Evolutionary conservation across 2,329 filamentous ascomycete genomes (phyloP).

Genomic region (Thielaviopsis euricoi): DNA sequence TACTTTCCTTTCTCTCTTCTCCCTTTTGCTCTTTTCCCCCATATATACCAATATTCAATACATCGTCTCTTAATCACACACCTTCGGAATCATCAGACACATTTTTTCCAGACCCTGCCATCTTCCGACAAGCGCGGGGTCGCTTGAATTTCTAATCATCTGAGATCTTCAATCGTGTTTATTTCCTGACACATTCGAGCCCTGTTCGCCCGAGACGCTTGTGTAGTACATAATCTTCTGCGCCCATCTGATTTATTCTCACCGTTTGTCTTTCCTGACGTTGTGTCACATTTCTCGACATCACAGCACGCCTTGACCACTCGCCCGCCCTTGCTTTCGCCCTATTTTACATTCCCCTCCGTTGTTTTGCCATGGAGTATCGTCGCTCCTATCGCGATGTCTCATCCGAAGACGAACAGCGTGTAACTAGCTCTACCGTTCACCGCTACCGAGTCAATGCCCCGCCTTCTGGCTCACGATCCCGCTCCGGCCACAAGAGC

Average conservation of each 20-base stretch:
- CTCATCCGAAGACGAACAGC: constrained; percentile 28
- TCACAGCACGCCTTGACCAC: neutral
- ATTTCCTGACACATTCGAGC: neutral
- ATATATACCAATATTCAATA: no score
- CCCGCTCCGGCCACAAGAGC: neutral
- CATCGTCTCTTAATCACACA: no score
- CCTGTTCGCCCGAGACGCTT: neutral
- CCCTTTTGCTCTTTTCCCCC: neutral
- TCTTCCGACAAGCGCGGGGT: neutral
- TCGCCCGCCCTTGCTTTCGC: neutral
- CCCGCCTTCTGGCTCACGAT: constrained; percentile 20
- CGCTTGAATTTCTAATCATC: neutral
- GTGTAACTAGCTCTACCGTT: constrained; percentile 28
- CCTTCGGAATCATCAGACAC: neutral
- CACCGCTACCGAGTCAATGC: constrained; percentile 34
- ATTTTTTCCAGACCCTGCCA: neutral
- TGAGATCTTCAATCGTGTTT: neutral
- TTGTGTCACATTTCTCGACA: neutral
- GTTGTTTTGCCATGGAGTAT: constrained; percentile 16
- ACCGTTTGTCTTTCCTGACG: neutral
- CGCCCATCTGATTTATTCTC: neutral
- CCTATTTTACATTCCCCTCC: neutral
- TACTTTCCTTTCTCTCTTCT: neutral
- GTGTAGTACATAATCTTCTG: neutral
- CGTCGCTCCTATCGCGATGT: constrained; percentile 20